Evolutionary conservation across 345 rosid species (phyloP).

Genomic region (Eucalyptus curtisii): DNA sequence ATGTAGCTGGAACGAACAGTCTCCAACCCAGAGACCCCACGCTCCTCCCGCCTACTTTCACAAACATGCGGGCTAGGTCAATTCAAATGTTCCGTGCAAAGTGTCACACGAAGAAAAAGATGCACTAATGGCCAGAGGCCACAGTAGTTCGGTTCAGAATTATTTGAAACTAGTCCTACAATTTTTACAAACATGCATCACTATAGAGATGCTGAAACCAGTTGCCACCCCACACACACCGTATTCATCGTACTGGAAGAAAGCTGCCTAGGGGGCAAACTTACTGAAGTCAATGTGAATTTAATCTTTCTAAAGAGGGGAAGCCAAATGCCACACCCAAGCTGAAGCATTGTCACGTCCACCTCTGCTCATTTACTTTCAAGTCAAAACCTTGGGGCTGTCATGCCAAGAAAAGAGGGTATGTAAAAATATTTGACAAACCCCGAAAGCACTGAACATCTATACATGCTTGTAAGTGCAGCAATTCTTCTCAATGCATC

Average conservation of each 20-base stretch:
- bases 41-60: not conserved
- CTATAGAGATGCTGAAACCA: not conserved
- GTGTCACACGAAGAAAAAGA: not conserved
- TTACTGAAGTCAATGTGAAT: not conserved
- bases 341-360: not conserved
- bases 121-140: not conserved
- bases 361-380: not conserved
- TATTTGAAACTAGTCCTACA: not conserved
- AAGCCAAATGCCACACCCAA: not conserved
- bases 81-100: rapidly evolving
- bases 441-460: not conserved
- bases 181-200: not conserved
- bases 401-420: not conserved
- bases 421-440: not conserved
- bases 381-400: not conserved
- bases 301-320: not conserved
- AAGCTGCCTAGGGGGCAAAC: not conserved
- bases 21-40: not conserved
- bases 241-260: not conserved
- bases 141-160: not conserved
- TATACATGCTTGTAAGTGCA: not conserved
- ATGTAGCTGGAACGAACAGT: not conserved
- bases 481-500: not conserved
- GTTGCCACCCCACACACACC: not conserved
- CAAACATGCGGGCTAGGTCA: not conserved